Evolutionary conservation across 2,329 filamentous ascomycete genomes (phyloP).

Genomic region (Meredithiella fracta): DNA sequence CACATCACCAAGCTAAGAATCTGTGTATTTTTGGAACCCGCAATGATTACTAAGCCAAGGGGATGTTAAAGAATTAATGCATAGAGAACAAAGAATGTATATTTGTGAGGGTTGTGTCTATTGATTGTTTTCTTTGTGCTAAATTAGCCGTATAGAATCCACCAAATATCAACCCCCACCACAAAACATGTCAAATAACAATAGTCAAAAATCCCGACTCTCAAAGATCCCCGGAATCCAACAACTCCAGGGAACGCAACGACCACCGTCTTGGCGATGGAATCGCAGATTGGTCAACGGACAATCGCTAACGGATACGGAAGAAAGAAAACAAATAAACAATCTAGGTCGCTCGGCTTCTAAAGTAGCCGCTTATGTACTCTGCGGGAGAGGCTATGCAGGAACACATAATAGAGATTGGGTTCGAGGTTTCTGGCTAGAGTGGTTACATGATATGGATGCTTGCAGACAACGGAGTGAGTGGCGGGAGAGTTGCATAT

Average conservation of each 20-base stretch:
- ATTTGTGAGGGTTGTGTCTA: background rate
- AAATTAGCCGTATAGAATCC: background rate
- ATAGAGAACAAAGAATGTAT: background rate
- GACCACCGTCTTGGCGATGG: background rate
- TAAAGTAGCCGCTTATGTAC: constrained; percentile 1
- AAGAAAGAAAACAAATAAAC: constrained; percentile 1
- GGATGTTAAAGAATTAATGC: background rate
- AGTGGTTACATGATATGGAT: constrained; percentile 1
- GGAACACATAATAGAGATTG: constrained; percentile 1
- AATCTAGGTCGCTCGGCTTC: background rate
- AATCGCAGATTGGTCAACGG: background rate
- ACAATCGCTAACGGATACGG: background rate
- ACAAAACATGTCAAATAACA: no score
- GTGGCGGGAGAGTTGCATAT: background rate
- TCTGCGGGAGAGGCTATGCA: background rate
- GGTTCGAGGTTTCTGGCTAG: background rate
- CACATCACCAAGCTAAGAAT: background rate
- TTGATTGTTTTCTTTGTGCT: background rate
- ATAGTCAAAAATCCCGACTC: no score
- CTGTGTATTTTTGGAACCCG: background rate
- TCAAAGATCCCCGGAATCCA: no score
- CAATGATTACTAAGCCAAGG: background rate
- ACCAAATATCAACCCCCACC: background rate
- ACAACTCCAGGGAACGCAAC: background rate
- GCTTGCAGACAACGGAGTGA: background rate